Conservation (phyloP, 129 eudicot genomes). For the Tagetes patula region DNA sequence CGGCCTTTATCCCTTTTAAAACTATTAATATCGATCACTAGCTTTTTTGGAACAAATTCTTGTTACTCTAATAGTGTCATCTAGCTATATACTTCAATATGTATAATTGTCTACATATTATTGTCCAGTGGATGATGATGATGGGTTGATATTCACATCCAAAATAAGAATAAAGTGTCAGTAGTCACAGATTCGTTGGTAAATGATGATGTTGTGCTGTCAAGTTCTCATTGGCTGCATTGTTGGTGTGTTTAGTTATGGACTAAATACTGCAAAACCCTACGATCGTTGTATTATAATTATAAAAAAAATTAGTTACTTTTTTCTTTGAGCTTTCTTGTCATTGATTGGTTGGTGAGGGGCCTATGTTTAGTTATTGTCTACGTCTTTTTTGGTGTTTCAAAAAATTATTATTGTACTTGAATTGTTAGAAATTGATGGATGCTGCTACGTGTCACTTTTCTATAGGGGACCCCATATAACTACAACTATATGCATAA, state of each 20-base stretch:
- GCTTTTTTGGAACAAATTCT: not conserved
- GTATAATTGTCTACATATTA: not conserved
- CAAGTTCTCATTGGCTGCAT: constrained; percentile 23
- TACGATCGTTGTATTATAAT: not conserved
- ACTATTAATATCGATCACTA: not conserved
- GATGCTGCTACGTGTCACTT: constrained; percentile 28
- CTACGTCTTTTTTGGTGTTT: constrained; percentile 30
- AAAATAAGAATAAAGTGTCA: constrained; percentile 11
- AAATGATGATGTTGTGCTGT: constrained; percentile 28
- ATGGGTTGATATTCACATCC: constrained; percentile 11
- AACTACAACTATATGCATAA: not conserved
- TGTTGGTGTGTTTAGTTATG: constrained; percentile 8
- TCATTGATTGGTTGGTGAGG: constrained; percentile 29
- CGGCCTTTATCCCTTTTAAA: not conserved
- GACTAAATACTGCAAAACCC: constrained; percentile 18
- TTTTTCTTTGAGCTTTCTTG: constrained; percentile 33
- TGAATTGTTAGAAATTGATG: constrained; percentile 9
- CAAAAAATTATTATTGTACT: constrained; percentile 28
- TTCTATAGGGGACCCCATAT: not conserved
- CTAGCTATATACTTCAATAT: not conserved
- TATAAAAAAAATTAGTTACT: not conserved
- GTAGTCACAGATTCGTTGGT: constrained; percentile 21
- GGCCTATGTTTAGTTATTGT: constrained; percentile 32
- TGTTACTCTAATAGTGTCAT: not conserved
- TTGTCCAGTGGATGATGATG: constrained; percentile 9